Evolutionary conservation across 495 filamentous ascomycete genomes (phyloP), one percentile per base, ranked within the genome.

Genomic region (Penicillium samsonianum): DNA sequence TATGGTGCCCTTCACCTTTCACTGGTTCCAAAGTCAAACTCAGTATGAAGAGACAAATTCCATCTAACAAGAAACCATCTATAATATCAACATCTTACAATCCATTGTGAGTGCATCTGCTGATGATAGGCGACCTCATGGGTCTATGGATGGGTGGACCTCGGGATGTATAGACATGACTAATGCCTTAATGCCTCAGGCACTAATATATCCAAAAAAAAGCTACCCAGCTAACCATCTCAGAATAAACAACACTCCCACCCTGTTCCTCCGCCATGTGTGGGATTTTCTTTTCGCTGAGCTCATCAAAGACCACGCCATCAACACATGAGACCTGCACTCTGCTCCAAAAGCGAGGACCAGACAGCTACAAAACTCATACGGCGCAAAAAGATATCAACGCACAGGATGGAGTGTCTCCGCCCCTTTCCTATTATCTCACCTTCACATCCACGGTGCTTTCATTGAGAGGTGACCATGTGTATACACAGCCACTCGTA

Each of bases 401-500:
- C 46, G 22, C 56, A 50, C 51, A 53, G 50, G 57, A 67, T 56
- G 63, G 35, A 47, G 45, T 31, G n/a, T 35, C 64, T 53, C 58
- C 61, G 47, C 62, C 63, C 17, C 50, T 61, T 38, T 64, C 59
- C 10, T 67, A 78, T 22, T 72, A 75, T 57, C 73, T 92, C 37
- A 83, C 78, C 17, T 88, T 93, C 63, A 79, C 85, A 4, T 92
- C 94, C 14, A 95, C 90, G 5, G 94, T 99, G 1, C 82, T 99
- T 5, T 83, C 92, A 5, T 78, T 99, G 19, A 83, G 94, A 61
- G 93, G 94, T 20, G 80, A 85, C 35, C 77, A 82, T 56, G 63
- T 95, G 44, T 82, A 87, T 17, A 66, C 71, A 14, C 94, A 99
- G 63, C 94, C 94, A 1, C 80, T 96, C 19, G 71, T 79, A 38